Percentiles rank a stretch among this genome's conserved stretches.
phyloP scores from a whole-genome alignment of 2,329 filamentous ascomycete genomes.

The Helotiales sp. region DNA sequence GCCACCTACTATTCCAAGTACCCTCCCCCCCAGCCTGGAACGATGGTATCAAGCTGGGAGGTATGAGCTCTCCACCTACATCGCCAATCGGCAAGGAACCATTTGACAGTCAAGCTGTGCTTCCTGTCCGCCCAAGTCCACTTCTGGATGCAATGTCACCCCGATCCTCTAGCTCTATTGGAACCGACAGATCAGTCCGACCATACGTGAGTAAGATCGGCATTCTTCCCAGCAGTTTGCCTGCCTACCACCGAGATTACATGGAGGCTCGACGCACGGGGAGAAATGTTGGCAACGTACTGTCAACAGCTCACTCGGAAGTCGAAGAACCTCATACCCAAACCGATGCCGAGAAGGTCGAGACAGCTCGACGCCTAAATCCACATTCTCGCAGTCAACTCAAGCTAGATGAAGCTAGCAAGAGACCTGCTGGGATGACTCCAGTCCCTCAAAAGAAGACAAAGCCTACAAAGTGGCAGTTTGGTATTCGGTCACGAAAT shows the following conservation, averaged over 20 bases:
- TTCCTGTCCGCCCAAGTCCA: slow-evolving; percentile 32
- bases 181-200: slow-evolving; percentile 40
- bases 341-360: slow-evolving; percentile 77
- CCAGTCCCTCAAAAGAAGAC: slow-evolving; percentile 71
- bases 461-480: slow-evolving; percentile 93
- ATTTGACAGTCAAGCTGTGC: slow-evolving; percentile 5
- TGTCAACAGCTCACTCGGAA: slow-evolving; percentile 47
- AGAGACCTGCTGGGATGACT: slow-evolving; percentile 65
- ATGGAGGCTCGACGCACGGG: slow-evolving; percentile 74
- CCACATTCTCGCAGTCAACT: slow-evolving; percentile 79
- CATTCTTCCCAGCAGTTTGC: slow-evolving; percentile 88
- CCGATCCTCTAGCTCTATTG: slow-evolving; percentile 41
- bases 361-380: slow-evolving; percentile 79
- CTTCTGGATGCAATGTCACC: slow-evolving; percentile 41
- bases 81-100: slow-evolving; percentile 32
- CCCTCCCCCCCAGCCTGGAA: slow-evolving; percentile 60
- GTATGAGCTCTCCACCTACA: slow-evolving; percentile 26
- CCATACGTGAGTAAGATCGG: slow-evolving; percentile 77
- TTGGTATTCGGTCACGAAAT: slow-evolving; percentile 93
- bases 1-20: slow-evolving; percentile 53
- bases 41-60: slow-evolving; percentile 41
- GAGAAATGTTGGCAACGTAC: slow-evolving; percentile 48
- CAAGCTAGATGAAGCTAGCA: slow-evolving; percentile 67
- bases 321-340: slow-evolving; percentile 47
- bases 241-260: slow-evolving; percentile 87